Conservation (phyloP, 495 filamentous ascomycete genomes). For the Paragyromitra xinjiangensis region DNA sequence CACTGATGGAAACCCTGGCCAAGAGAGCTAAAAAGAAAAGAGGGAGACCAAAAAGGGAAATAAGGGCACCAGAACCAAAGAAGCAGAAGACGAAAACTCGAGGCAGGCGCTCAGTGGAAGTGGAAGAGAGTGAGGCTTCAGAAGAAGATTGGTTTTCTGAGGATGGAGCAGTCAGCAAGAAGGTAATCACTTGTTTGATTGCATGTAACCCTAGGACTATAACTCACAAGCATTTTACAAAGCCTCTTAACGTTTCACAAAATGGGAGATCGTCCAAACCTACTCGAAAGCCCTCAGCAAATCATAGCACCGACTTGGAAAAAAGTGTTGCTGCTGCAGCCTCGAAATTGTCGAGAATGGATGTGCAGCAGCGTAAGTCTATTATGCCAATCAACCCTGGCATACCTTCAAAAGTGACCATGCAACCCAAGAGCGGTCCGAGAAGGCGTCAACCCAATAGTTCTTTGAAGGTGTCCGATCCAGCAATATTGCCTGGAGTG, state of each 20-base stretch:
- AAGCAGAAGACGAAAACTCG: slow-evolving; percentile 36
- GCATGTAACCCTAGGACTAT: neutral
- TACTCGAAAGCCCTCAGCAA: slow-evolving; percentile 20
- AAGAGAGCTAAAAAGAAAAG: slow-evolving; percentile 25
- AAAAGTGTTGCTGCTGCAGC: slow-evolving; percentile 23
- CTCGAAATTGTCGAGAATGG: slow-evolving; percentile 42
- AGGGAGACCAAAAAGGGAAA: slow-evolving; percentile 20
- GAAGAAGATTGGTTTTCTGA: slow-evolving; percentile 36
- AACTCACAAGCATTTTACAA: slow-evolving; percentile 29
- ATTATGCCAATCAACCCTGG: slow-evolving; percentile 16
- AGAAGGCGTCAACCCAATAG: slow-evolving; percentile 26
- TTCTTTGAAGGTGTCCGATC: slow-evolving; percentile 9
- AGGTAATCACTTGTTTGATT: slow-evolving; percentile 32
- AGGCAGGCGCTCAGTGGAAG: slow-evolving; percentile 18
- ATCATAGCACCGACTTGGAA: slow-evolving; percentile 28
- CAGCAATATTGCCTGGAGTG: slow-evolving; percentile 34
- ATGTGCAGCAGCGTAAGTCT: slow-evolving; percentile 35
- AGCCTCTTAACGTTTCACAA: slow-evolving; percentile 20
- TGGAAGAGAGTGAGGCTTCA: slow-evolving; percentile 36
- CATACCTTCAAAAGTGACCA: slow-evolving; percentile 1
- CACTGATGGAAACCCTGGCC: slow-evolving; percentile 40
- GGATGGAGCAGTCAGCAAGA: slow-evolving; percentile 23
- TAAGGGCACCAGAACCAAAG: slow-evolving; percentile 36
- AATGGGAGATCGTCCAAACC: slow-evolving; percentile 37
- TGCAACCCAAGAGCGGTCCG: slow-evolving; percentile 27